Base-by-base conservation (phyloP, 306 rosid genomes). In the Arachis hypogaea region DNA sequence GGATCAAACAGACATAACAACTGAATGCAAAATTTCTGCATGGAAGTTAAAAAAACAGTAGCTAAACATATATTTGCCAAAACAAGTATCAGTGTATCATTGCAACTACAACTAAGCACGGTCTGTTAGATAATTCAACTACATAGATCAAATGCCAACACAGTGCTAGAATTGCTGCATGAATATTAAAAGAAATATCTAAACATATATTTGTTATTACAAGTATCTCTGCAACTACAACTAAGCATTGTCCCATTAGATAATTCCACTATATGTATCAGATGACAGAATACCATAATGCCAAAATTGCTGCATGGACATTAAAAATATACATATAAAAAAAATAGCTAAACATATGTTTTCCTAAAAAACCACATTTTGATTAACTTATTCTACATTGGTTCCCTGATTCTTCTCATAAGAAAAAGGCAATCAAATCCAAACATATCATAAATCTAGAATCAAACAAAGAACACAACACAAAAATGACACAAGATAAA, bases 1-100 rank as follows among this genome's bases (percentile, higher is more conserved):
- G 46, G 46, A 43, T 43, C 8, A 43, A 2, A 43, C 46, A 1
- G 7, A 2, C 4, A 33, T 4, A 33, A 43, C 5, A 6, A 6
- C 46, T 41, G 18, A 77, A 61, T 43, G 44, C 76, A 11, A 45
- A 66, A 70, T 42, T 8, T 7, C 59, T 11, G 3, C n/a, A 30
- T 60, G 51, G 54, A 12, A 50, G 2, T 33, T 7, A 9, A 33
- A 33, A 33, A 33, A 40, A 16, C 42, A 55, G n/a, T 6, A 12
- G 55, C n/a, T 6, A 33, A 38, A 78, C 45, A 3, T 12, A 57
- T 57, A 38, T n/a, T 7, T 6, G 1, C 3, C 14, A 30, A 12
- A 33, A 12, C 29, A 16, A 14, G 9, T 5, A 43, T 5, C 9
- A 43, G 2, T 43, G 9, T 5, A 43, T 5, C 9, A 43, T 6